Evolutionary conservation across 2,329 filamentous ascomycete genomes (phyloP).

Genomic region (Cephalotrichum gorgonifer): DNA sequence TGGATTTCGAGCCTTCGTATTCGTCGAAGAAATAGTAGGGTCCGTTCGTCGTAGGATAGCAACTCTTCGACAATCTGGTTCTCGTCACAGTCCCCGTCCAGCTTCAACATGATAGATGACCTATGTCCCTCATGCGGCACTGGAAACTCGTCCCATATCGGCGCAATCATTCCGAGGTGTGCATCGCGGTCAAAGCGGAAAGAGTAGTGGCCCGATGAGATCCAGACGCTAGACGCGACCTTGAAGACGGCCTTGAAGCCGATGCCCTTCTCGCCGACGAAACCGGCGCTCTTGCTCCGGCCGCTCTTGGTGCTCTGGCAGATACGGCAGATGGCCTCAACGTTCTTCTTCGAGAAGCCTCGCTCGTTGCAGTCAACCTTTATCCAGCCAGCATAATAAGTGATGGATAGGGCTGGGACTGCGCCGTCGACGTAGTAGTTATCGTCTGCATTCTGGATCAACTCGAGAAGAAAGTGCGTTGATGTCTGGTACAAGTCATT

Average conservation of each 20-base stretch:
- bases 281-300: conserved; percentile 12
- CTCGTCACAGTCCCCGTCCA: conserved; percentile 3
- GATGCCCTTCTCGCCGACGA: conserved; percentile 23
- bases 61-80: conserved; percentile 11
- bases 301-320: conserved; percentile 19
- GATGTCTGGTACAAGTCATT: conserved; percentile 20
- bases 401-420: conserved; percentile 5
- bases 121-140: conserved; percentile 11
- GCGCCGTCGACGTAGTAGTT: conserved; percentile 17
- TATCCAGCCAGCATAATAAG: conserved; percentile 8
- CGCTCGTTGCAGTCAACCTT: conserved; percentile 23
- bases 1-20: conserved; percentile 14
- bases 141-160: conserved; percentile 16
- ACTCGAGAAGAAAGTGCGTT: conserved; percentile 26
- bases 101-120: conserved; percentile 10
- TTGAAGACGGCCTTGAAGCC: conserved; percentile 24
- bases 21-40: conserved; percentile 19
- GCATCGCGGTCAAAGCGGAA: conserved; percentile 21
- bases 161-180: conserved; percentile 22
- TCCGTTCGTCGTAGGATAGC: conserved; percentile 12
- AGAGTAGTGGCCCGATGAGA: conserved; percentile 16
- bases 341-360: conserved; percentile 17
- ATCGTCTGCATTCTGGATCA: conserved; percentile 31
- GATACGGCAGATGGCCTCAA: conserved; percentile 22
- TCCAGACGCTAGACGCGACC: conserved; percentile 17